Evolutionary conservation across 2,329 filamentous ascomycete species (phyloP).

Genomic region (Beauveria caledonica): DNA sequence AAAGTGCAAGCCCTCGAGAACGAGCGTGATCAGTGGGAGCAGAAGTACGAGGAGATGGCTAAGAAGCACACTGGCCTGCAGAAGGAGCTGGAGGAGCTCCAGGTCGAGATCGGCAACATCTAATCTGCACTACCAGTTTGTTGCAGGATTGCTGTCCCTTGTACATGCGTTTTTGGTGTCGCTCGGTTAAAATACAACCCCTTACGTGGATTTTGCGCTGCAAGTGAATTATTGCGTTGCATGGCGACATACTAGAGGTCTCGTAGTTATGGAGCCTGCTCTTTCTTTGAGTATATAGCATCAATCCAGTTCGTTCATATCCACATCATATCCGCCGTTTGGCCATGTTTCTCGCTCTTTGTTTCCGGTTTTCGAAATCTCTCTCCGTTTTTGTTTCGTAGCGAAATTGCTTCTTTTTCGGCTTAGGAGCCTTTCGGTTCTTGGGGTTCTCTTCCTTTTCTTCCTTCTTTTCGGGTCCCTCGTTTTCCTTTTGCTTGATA

Average conservation of each 20-base stretch:
- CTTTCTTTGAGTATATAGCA: constrained; percentile 11
- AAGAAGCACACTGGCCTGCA: constrained; percentile 78
- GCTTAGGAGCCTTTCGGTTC: constrained; percentile 36
- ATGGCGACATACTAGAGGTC: constrained; percentile 11
- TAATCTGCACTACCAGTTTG: constrained; percentile 37
- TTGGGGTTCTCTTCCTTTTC: neutral
- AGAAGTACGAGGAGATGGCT: constrained; percentile 95
- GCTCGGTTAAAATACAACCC: neutral
- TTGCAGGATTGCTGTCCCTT: neutral
- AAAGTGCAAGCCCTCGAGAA: constrained; percentile 95
- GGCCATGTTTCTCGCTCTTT: constrained; percentile 53
- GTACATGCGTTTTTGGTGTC: constrained; percentile 6
- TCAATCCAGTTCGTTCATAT: neutral
- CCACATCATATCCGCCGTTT: constrained; percentile 14
- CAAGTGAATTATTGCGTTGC: constrained; percentile 8
- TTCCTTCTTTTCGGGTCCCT: constrained; percentile 18
- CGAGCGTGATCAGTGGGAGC: constrained; percentile 88
- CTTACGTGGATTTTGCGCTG: neutral
- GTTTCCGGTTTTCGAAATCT: constrained; percentile 63
- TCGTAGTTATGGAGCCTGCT: constrained; percentile 10
- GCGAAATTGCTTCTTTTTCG: constrained; percentile 87
- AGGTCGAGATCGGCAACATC: constrained; percentile 87
- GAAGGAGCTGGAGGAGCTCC: constrained; percentile 88
- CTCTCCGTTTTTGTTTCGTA: constrained; percentile 87
- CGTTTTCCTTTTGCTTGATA: constrained; percentile 24